Evolutionary conservation across 176 grass and related monocot genomes (phyloP).

Genomic region (Stipa capillata): DNA sequence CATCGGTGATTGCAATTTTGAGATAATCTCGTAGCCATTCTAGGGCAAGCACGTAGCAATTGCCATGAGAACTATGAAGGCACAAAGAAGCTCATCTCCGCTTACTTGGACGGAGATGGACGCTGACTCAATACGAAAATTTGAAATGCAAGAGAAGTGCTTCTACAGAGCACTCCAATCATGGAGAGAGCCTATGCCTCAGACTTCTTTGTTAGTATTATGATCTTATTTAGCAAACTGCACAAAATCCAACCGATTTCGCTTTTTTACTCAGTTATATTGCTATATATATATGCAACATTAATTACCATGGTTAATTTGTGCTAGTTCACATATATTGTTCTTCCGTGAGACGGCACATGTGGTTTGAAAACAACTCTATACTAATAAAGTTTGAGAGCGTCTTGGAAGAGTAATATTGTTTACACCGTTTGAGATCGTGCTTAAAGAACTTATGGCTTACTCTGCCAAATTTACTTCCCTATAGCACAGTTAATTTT

Average conservation of each 20-base stretch:
- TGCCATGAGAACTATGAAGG: slow-evolving; percentile 19
- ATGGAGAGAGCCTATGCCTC: neutral
- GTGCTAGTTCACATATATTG: neutral
- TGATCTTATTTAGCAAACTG: neutral
- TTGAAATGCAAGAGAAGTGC: neutral
- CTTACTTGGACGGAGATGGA: neutral
- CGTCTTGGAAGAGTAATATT: no score
- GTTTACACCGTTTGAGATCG: no score
- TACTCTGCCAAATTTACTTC: neutral
- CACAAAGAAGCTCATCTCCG: slow-evolving; percentile 11
- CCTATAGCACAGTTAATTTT: neutral
- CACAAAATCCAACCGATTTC: neutral
- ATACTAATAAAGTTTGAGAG: no score
- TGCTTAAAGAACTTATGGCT: no score
- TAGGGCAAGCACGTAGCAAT: slow-evolving; percentile 35
- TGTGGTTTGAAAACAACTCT: neutral
- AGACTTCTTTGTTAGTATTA: neutral
- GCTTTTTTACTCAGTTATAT: neutral
- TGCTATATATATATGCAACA: neutral
- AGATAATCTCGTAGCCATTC: slow-evolving; percentile 27
- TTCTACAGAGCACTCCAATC: neutral
- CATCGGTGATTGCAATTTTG: slow-evolving; percentile 20
- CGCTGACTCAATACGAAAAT: neutral
- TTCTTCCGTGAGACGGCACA: neutral
- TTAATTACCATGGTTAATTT: neutral